Evolutionary conservation across 2,329 filamentous ascomycete genomes (phyloP).

Genomic region (Pseudogymnoascus pannorum): DNA sequence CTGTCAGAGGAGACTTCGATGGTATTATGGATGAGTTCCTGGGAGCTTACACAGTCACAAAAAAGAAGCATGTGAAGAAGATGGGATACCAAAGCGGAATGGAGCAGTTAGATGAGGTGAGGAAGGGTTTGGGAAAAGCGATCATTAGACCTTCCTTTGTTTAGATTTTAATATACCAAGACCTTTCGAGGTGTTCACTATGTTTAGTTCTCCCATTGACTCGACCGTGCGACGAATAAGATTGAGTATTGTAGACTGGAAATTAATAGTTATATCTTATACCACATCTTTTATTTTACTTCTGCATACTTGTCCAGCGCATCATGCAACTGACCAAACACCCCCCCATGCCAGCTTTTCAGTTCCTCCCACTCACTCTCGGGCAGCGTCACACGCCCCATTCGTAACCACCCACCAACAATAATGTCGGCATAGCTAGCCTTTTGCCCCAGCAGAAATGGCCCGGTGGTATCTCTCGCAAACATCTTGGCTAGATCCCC

Average conservation of each 20-base stretch:
- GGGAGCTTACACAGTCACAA: constrained; percentile 61
- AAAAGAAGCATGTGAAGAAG: constrained; percentile 72
- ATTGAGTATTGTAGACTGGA: background rate
- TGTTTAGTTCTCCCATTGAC: background rate
- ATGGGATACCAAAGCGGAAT: constrained; percentile 74
- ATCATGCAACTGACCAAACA: constrained; percentile 14
- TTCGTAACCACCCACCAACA: constrained; percentile 35
- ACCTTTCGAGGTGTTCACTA: background rate
- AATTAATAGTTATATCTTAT: background rate
- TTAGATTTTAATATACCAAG: constrained; percentile 7
- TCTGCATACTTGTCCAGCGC: constrained; percentile 13
- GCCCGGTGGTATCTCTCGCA: constrained; percentile 28
- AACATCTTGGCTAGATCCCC: constrained; percentile 30
- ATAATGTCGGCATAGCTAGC: constrained; percentile 38
- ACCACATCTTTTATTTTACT: background rate
- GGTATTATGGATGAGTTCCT: constrained; percentile 90
- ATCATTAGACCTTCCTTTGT: constrained; percentile 38
- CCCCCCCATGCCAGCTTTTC: constrained; percentile 13
- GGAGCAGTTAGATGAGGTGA: constrained; percentile 84
- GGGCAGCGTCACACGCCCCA: constrained; percentile 18
- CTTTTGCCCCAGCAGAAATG: constrained; percentile 16
- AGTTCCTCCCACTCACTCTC: constrained; percentile 13
- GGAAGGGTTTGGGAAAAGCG: constrained; percentile 71
- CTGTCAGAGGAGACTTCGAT: constrained; percentile 73
- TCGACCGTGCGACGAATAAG: background rate